Evolutionary conservation across 2,329 filamentous ascomycete species (phyloP), one percentile per base, ranked within the genome.

Genomic region (Aspergillus brasiliensis): DNA sequence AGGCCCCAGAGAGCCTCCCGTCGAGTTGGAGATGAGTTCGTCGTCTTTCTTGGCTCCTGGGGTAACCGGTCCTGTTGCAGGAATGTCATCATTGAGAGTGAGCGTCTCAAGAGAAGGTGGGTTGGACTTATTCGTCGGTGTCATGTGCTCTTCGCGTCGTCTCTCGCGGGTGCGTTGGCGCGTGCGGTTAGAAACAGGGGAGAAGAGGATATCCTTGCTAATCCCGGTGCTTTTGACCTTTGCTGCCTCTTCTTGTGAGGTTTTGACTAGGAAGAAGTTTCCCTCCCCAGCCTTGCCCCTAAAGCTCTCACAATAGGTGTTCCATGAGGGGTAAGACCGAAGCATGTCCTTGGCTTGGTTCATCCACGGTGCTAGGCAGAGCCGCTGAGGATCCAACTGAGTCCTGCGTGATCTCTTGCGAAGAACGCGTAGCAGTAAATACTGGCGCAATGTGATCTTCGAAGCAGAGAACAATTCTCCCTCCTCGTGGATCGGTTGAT

Each of bases 81-180:
- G 17, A n/a, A 15, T 8, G 10, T 42, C 0, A 4, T 42, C 38
- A 2, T 19, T 0, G 17, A 42, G 2, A 1, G 10, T 42, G 1
- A 42, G 17, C 15, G 0, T 0, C 17, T 42, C 7, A n/a, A 42
- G 0, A 2, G n/a, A n/a, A 42, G 38, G 7, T 3, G 0, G 38
- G 38, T n/a, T 42, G 3, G 7, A 4, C 13, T 2, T 19, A 4
- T n/a, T n/a, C n/a, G 7, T 4, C n/a, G 15, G 38, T 0, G 38
- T 2, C 17, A 5, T 4, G 15, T n/a, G 38, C 17, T 40, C 0
- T 42, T 42, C 2, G 38, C 38, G 38, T 42, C 8, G 6, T 27
- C 38, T 10, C 13, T 42, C 1, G n/a, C 38, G 15, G 0, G 38
- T 19, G 3, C 0, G 1, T 42, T n/a, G n/a, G 17, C 38, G 17